These are phyloP conservation scores for Platanthera zijinensis DNA, from an alignment of 106 monocot species.

Conservation along the genomic window DNA sequence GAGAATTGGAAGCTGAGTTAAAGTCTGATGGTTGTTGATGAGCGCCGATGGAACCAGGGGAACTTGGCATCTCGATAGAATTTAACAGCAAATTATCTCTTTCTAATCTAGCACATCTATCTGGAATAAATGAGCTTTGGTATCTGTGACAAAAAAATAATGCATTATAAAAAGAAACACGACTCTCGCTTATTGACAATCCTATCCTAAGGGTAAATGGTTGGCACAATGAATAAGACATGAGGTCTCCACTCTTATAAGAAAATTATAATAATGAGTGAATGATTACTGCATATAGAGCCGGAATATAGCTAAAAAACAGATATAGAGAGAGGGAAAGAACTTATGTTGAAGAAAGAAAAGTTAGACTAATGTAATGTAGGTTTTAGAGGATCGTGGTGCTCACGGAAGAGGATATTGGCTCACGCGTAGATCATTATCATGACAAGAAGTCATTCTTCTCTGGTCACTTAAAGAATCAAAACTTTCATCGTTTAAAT, in stretches of 20 bases:
- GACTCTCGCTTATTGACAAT: neutral
- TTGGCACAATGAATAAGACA: neutral
- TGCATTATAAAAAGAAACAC: neutral
- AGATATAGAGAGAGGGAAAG: neutral
- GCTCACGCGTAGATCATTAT: slow-evolving; percentile 15
- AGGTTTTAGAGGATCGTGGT: neutral
- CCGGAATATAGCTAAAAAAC: neutral
- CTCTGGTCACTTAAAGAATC: slow-evolving; percentile 3
- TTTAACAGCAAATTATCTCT: slow-evolving; percentile 16
- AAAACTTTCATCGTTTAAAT: slow-evolving; percentile 11
- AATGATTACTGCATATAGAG: neutral
- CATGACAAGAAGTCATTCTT: neutral
- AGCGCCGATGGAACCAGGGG: slow-evolving; percentile 22
- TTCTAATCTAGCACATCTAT: slow-evolving; percentile 14
- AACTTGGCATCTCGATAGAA: slow-evolving; percentile 23
- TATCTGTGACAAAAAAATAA: slow-evolving; percentile 9
- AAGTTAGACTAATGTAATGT: neutral
- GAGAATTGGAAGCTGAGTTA: slow-evolving; percentile 33
- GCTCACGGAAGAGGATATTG: slow-evolving; percentile 15
- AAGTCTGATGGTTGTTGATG: slow-evolving; percentile 18
- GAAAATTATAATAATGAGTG: neutral
- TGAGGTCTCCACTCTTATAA: neutral
- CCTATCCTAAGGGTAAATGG: neutral
- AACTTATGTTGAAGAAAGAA: neutral
- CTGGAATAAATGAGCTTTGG: slow-evolving; percentile 18